phyloP scores from a whole-genome alignment of 805 yeast genomes.

The Candida nemodendra region DNA sequence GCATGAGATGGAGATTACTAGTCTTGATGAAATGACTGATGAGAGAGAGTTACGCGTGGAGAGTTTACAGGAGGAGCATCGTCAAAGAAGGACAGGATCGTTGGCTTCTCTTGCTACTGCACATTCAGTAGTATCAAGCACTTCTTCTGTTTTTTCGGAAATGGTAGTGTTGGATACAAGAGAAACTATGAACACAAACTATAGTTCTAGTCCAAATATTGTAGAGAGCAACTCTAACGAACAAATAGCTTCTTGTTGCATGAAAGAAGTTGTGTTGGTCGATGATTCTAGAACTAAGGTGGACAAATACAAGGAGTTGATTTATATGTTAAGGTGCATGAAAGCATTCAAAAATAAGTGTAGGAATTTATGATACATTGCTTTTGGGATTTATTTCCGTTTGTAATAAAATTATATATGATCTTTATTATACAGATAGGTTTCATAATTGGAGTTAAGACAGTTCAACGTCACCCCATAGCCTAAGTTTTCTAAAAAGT shows the following conservation, averaged over 20 bases:
- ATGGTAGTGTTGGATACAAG: background rate
- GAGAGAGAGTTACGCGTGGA: background rate
- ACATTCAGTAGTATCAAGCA: conserved; percentile 2
- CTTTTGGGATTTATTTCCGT: background rate
- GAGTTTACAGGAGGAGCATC: background rate
- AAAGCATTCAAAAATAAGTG: conserved; percentile 18
- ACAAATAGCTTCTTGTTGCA: background rate
- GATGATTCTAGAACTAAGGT: conserved; percentile 6
- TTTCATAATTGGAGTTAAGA: conserved; percentile 11
- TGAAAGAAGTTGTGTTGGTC: background rate
- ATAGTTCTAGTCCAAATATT: background rate
- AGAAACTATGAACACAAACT: conserved; percentile 2
- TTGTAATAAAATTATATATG: background rate
- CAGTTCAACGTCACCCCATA: conserved; percentile 5
- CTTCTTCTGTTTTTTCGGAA: conserved; percentile 7
- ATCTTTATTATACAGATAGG: conserved; percentile 4
- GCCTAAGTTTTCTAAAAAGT: conserved; percentile 4
- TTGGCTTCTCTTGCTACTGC: background rate
- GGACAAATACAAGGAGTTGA: conserved; percentile 25
- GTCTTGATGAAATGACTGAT: background rate
- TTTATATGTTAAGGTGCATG: conserved; percentile 30
- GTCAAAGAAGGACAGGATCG: background rate
- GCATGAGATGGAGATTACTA: conserved; percentile 1
- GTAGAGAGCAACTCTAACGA: background rate
- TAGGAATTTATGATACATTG: background rate